Evolutionary conservation across 148 eudicot species (phyloP).

Genomic region (Fagopyrum homotropicum): DNA sequence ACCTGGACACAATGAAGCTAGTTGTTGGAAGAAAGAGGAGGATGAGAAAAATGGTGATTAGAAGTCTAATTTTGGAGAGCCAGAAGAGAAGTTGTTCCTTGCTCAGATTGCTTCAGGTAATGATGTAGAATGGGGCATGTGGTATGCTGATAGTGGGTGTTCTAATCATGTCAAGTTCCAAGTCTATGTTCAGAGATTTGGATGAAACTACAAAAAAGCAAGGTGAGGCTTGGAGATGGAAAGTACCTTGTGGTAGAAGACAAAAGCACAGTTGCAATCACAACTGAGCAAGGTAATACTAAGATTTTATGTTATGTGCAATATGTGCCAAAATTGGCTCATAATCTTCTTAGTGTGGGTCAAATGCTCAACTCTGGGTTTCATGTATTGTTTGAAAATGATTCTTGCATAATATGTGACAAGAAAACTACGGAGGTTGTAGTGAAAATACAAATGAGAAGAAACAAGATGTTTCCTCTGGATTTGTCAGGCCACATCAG

Average conservation of each 20-base stretch:
- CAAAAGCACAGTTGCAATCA: neutral
- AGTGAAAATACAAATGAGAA: conserved; percentile 13
- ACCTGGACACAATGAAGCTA: conserved; percentile 4
- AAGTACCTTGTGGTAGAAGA: neutral
- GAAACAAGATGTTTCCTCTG: neutral
- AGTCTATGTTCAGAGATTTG: neutral
- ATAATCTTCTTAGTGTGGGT: neutral
- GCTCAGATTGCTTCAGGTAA: too few species aligned
- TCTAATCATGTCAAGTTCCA: neutral
- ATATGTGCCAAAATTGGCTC: neutral
- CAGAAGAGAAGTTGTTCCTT: neutral
- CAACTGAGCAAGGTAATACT: neutral
- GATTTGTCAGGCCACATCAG: neutral
- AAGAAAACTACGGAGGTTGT: conserved; percentile 13
- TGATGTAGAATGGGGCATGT: too few species aligned
- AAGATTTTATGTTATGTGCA: neutral
- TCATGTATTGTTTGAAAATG: conserved; percentile 19
- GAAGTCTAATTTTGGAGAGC: neutral
- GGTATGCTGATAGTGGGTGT: too few species aligned
- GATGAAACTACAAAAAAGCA: neutral
- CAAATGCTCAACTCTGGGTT: conserved; percentile 16
- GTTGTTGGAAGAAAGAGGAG: conserved; percentile 3
- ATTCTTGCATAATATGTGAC: neutral
- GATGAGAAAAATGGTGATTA: neutral
- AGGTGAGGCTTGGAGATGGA: neutral